phyloP scores from a whole-genome alignment of 164 flowering plant species.

The Kalanchoe fedtschenkoi region DNA sequence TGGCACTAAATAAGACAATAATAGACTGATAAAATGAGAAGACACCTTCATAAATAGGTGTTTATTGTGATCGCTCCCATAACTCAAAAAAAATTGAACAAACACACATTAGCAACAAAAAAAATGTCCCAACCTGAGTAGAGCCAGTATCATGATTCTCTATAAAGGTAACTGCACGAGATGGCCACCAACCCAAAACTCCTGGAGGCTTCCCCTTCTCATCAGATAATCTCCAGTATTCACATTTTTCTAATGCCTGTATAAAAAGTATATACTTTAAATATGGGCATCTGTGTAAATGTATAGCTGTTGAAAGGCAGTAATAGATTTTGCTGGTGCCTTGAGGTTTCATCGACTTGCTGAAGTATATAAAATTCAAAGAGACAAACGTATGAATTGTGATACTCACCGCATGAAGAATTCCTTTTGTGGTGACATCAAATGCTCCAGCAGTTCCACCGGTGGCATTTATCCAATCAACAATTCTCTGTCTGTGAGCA shows the following conservation, averaged over 20 bases:
- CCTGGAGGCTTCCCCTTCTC: constrained; percentile 90
- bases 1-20: neutral
- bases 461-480: constrained; percentile 96
- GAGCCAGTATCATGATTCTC: constrained; percentile 99
- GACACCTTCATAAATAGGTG: neutral
- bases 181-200: constrained; percentile 99
- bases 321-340: neutral
- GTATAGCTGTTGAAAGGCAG: neutral
- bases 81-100: neutral
- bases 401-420: constrained; percentile 87
- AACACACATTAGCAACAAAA: neutral
- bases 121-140: constrained; percentile 59
- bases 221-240: constrained; percentile 95
- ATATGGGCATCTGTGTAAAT: neutral
- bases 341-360: neutral
- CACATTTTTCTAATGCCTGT: constrained; percentile 76
- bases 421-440: constrained; percentile 98
- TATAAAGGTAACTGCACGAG: constrained; percentile 96
- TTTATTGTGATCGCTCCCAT: neutral
- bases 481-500: constrained; percentile 88
- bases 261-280: constrained; percentile 9
- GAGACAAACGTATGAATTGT: constrained; percentile 4
- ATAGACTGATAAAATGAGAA: neutral
- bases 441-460: constrained; percentile 92
- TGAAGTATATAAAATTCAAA: neutral